These are phyloP conservation scores for Cystobasidium pallidum DNA, from an alignment of 1,284 basidiomycete genomes.

Conservation along the genomic window DNA sequence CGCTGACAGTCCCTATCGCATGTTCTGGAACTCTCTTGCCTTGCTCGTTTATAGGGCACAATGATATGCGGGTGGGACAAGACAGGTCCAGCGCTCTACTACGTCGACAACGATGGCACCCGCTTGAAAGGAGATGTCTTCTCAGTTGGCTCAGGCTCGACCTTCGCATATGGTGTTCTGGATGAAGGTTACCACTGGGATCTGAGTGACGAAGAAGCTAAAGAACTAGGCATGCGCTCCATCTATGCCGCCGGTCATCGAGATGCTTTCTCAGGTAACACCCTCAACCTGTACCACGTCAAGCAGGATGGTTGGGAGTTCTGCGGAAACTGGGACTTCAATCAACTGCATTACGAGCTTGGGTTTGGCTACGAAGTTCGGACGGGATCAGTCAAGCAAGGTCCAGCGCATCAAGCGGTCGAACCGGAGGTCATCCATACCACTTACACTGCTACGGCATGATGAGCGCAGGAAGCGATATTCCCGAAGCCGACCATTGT, in stretches of 20 bases:
- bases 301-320: constrained; percentile 76
- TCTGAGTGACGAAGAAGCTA: constrained; percentile 87
- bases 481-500: not conserved
- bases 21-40: not conserved
- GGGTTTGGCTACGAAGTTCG: constrained; percentile 44
- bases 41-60: constrained; percentile 67
- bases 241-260: constrained; percentile 98
- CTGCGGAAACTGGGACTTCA: constrained; percentile 52
- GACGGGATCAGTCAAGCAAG: constrained; percentile 31
- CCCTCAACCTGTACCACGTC: constrained; percentile 93
- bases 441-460: constrained; percentile 28
- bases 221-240: constrained; percentile 89
- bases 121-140: constrained; percentile 95
- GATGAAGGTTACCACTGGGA: constrained; percentile 85
- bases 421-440: constrained; percentile 26
- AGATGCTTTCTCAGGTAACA: constrained; percentile 94
- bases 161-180: constrained; percentile 97
- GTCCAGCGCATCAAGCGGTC: constrained; percentile 21
- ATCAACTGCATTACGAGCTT: constrained; percentile 48
- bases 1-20: too few relatives aligned
- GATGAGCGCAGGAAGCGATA: not conserved
- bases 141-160: constrained; percentile 97
- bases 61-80: constrained; percentile 99
- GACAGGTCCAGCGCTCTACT: constrained; percentile 96
- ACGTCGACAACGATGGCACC: constrained; percentile 96